These are phyloP conservation scores for Scheffersomyces insectosa DNA, from an alignment of 1,139 yeast species.

Conservation along the genomic window DNA sequence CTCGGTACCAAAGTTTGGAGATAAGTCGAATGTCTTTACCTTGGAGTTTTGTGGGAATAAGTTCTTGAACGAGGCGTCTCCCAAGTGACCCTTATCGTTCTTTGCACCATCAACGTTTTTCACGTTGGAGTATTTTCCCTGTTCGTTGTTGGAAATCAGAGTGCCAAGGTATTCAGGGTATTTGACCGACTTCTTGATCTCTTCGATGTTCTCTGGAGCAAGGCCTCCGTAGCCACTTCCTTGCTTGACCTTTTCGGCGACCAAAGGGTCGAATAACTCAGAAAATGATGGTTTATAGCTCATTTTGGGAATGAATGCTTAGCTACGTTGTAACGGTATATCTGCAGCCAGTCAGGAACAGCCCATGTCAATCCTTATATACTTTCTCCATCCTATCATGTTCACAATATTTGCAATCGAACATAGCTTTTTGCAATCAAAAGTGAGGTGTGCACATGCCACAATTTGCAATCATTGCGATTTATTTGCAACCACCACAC, in stretches of 20 bases:
- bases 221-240: conserved; percentile 2
- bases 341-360: too few species aligned
- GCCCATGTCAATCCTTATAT: too few species aligned
- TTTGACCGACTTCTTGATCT: conserved; percentile 11
- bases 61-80: conserved; percentile 22
- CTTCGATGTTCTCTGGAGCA: conserved; percentile 5
- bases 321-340: too few species aligned
- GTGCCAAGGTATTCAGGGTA: conserved; percentile 17
- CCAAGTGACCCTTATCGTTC: conserved; percentile 22
- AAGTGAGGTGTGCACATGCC: too few species aligned
- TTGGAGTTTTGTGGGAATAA: conserved; percentile 19
- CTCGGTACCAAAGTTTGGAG: conserved; percentile 31
- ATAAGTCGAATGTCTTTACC: conserved; percentile 12
- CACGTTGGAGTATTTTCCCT: conserved; percentile 12
- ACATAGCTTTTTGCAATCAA: too few species aligned
- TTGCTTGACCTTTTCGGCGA: conserved; percentile 1
- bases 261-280: conserved; percentile 11
- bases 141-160: conserved; percentile 11
- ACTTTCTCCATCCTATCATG: too few species aligned
- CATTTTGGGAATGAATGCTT: not conserved
- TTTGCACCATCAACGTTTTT: conserved; percentile 14
- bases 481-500: too few species aligned
- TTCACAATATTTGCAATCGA: too few species aligned
- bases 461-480: too few species aligned
- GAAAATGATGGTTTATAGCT: conserved; percentile 3